Conservation (phyloP, 352 stramenopile genomes). For the Globisporangium nunn region DNA sequence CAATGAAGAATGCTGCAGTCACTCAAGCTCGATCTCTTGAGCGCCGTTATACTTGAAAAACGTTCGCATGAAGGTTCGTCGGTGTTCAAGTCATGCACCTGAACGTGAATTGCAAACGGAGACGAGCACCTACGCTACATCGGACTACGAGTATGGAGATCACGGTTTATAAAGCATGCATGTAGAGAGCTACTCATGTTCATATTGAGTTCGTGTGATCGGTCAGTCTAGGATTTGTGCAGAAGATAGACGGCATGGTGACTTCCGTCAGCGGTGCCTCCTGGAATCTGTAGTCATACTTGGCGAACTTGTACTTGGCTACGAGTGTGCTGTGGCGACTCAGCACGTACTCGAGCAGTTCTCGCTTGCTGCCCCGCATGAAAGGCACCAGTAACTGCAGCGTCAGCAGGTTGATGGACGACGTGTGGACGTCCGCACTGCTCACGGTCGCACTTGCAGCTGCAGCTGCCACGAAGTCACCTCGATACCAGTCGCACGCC, state of each 20-base stretch:
- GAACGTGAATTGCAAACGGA: too few relatives aligned
- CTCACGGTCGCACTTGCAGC: not conserved
- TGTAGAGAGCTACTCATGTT: too few relatives aligned
- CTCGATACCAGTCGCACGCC: constrained; percentile 48
- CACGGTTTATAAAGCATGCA: too few relatives aligned
- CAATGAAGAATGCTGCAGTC: too few relatives aligned
- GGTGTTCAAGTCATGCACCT: too few relatives aligned
- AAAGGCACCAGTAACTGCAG: constrained; percentile 25
- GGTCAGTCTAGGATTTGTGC: too few relatives aligned
- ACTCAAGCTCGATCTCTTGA: too few relatives aligned
- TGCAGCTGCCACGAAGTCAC: constrained; percentile 26
- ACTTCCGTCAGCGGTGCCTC: constrained; percentile 16
- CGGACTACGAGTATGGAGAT: too few relatives aligned
- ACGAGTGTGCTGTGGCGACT: constrained; percentile 23
- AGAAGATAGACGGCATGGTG: too few relatives aligned
- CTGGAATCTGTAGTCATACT: constrained; percentile 53
- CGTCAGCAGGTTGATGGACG: constrained; percentile 15
- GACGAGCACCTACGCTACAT: too few relatives aligned
- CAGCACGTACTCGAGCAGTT: constrained; percentile 32
- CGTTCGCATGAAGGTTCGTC: too few relatives aligned
- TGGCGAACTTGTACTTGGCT: constrained; percentile 39
- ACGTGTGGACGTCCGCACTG: not conserved
- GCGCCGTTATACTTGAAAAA: too few relatives aligned
- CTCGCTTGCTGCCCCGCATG: constrained; percentile 21
- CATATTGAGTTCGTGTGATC: not conserved